Evolutionary conservation across 257 asterid genomes (phyloP).

Genomic region (Solanum arcanum): DNA sequence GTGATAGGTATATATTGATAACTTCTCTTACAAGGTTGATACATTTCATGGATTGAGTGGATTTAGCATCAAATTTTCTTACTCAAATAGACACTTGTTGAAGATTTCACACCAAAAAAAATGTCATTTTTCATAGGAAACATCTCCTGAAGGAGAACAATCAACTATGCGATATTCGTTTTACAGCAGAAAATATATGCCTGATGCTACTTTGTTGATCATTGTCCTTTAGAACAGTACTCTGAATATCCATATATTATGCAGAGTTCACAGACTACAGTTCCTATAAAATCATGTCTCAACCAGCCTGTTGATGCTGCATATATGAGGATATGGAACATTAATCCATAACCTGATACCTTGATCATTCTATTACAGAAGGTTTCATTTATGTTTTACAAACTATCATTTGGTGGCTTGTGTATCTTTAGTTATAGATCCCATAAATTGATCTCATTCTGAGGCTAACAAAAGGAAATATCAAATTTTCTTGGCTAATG

Average conservation of each 20-base stretch:
- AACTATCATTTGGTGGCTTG: not conserved
- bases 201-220: not conserved
- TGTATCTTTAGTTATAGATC: not conserved
- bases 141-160: not conserved
- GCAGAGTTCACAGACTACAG: not conserved
- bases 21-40: not conserved
- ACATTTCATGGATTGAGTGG: not conserved
- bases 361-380: not conserved
- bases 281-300: not conserved
- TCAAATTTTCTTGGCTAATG: not conserved
- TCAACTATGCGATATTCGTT: not conserved
- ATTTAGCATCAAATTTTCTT: not conserved
- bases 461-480: not conserved
- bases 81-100: not conserved
- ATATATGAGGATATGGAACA: not conserved
- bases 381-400: not conserved
- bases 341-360: not conserved
- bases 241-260: not conserved
- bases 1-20: slow-evolving; percentile 18
- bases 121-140: not conserved
- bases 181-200: not conserved
- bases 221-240: not conserved
- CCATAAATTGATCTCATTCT: not conserved
- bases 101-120: not conserved
- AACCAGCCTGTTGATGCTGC: not conserved